Percentiles rank a stretch among this genome's conserved stretches.
Conservation (phyloP, 1,139 yeast species). For the Pichia sp. region DNA sequence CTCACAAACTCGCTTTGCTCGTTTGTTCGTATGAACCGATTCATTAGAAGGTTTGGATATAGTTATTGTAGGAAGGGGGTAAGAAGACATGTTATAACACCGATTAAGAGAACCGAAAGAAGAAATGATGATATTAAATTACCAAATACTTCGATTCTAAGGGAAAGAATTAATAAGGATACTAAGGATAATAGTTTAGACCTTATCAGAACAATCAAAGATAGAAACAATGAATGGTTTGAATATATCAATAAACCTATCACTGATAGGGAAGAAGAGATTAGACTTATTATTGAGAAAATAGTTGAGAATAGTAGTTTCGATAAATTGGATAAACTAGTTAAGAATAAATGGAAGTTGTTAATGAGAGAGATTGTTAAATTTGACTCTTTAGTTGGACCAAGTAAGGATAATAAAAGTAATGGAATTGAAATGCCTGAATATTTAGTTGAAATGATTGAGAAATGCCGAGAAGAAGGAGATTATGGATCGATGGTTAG, state of each 20-base stretch:
- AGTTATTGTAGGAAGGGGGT: too few relatives aligned
- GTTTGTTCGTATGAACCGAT: too few relatives aligned
- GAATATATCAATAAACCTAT: conserved; percentile 16
- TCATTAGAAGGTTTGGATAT: too few relatives aligned
- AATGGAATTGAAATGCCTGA: conserved; percentile 1
- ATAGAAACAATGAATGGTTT: too few relatives aligned
- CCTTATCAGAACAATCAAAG: neutral
- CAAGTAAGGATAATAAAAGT: conserved; percentile 2
- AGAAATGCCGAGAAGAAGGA: conserved; percentile 2
- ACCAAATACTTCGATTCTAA: neutral
- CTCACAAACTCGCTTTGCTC: too few relatives aligned
- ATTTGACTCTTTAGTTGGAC: conserved; percentile 5
- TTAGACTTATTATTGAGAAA: neutral
- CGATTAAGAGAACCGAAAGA: too few relatives aligned
- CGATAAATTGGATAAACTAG: conserved; percentile 3
- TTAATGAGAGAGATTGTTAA: conserved; percentile 1
- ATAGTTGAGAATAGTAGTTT: conserved; percentile 17
- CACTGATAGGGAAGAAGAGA: neutral
- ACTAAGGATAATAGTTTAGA: neutral
- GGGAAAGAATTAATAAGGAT: conserved; percentile 7
- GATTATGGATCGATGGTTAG: conserved; percentile 5
- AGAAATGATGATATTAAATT: too few relatives aligned
- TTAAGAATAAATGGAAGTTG: conserved; percentile 1
- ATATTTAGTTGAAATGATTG: conserved; percentile 2
- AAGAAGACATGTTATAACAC: too few relatives aligned